phyloP scores from a whole-genome alignment of 1,284 basidiomycete genomes.

The Heimioporus punctisporus region DNA sequence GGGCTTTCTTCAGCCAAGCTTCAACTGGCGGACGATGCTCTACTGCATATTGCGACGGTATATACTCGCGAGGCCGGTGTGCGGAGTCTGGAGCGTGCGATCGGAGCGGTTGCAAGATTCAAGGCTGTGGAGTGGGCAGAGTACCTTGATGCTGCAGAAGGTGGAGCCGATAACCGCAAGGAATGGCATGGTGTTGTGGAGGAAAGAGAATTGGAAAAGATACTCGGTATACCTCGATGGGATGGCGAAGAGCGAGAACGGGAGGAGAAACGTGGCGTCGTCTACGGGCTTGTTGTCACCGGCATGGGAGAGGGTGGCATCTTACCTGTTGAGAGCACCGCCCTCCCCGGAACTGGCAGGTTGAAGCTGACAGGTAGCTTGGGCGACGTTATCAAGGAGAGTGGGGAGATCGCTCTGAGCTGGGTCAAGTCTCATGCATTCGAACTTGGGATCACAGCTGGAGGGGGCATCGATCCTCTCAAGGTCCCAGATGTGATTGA shows the following conservation, averaged over 20 bases:
- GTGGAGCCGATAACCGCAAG: slow-evolving; percentile 19
- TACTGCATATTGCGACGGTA: slow-evolving; percentile 72
- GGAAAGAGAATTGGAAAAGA: slow-evolving; percentile 77
- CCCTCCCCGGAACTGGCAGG: slow-evolving; percentile 70
- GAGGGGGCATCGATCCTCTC: slow-evolving; percentile 71
- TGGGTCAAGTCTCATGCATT: slow-evolving; percentile 88
- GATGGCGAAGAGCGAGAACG: slow-evolving; percentile 80
- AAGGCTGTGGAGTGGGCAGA: slow-evolving; percentile 93
- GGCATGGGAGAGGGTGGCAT: slow-evolving; percentile 90
- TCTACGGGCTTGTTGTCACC: slow-evolving; percentile 88
- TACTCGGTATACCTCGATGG: slow-evolving; percentile 83
- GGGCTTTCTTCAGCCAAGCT: slow-evolving; percentile 60
- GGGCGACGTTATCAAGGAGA: slow-evolving; percentile 90
- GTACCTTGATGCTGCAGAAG: slow-evolving; percentile 49
- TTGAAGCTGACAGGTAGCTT: slow-evolving; percentile 83
- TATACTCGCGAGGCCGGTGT: slow-evolving; percentile 94
- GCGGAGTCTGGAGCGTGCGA: slow-evolving; percentile 86
- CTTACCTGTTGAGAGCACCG: slow-evolving; percentile 80
- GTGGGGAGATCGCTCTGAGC: slow-evolving; percentile 84
- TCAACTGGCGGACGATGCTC: slow-evolving; percentile 64
- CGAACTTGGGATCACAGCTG: slow-evolving; percentile 75
- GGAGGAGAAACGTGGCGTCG: slow-evolving; percentile 71
- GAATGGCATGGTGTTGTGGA: slow-evolving; percentile 69
- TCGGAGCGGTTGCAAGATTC: slow-evolving; percentile 83
- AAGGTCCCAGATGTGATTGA: slow-evolving; percentile 74